phyloP scores from a whole-genome alignment of 805 yeast species.

The Nakazawaea peltata region DNA sequence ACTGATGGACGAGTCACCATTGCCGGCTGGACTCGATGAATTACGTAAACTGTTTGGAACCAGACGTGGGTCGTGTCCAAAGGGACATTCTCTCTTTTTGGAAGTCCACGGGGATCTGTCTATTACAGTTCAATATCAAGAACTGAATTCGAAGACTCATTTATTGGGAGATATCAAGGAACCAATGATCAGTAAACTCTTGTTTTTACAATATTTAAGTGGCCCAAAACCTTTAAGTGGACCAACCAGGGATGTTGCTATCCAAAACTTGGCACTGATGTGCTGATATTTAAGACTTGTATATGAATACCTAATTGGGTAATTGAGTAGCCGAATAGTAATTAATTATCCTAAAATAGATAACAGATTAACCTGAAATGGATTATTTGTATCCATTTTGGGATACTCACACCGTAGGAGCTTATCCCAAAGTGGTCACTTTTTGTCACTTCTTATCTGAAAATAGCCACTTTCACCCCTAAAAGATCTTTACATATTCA shows the following conservation, averaged over 20 bases:
- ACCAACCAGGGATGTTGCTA: constrained; percentile 36
- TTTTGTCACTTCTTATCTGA: too few species aligned
- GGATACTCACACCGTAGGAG: too few species aligned
- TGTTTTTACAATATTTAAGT: constrained; percentile 69
- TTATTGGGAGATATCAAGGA: constrained; percentile 23
- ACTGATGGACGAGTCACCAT: constrained; percentile 31
- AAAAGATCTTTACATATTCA: too few species aligned
- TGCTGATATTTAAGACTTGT: not conserved
- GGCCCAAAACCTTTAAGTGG: constrained; percentile 61
- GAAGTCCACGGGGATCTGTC: constrained; percentile 42
- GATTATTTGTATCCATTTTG: too few species aligned
- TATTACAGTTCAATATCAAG: constrained; percentile 35
- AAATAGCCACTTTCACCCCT: too few species aligned
- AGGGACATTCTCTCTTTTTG: constrained; percentile 59
- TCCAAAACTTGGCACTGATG: not conserved
- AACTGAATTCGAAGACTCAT: constrained; percentile 22
- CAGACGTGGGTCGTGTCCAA: constrained; percentile 65
- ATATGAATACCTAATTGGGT: not conserved
- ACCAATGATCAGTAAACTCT: constrained; percentile 56
- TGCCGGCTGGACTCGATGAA: constrained; percentile 61
- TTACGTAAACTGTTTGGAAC: constrained; percentile 50
- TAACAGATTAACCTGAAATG: too few species aligned
- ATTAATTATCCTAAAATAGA: too few species aligned
- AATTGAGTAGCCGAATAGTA: too few species aligned
- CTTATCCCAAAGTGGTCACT: too few species aligned